Conservation (phyloP, 306 rosid genomes). For the Elaeagnus macrophylla region DNA sequence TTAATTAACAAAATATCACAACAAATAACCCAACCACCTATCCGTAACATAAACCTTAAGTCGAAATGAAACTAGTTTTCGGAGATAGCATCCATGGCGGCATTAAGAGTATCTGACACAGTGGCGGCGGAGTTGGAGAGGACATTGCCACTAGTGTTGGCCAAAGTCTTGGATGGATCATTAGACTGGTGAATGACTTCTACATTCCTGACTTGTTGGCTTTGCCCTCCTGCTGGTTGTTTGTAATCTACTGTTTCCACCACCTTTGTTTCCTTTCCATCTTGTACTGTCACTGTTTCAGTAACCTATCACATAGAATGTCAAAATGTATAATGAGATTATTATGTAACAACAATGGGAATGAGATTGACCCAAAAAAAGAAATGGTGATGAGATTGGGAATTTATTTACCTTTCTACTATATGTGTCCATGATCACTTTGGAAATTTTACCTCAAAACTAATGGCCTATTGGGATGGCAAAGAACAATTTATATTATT, state of each 20-base stretch:
- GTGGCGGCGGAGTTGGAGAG: slow-evolving; percentile 46
- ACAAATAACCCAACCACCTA: too few relatives aligned
- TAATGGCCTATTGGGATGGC: slow-evolving; percentile 1
- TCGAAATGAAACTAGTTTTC: slow-evolving; percentile 21
- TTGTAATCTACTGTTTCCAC: slow-evolving; percentile 40
- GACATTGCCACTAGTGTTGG: slow-evolving; percentile 38
- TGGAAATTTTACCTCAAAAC: not conserved
- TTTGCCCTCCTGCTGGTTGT: slow-evolving; percentile 41
- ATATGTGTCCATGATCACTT: slow-evolving; percentile 35
- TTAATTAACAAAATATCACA: too few relatives aligned
- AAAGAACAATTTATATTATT: slow-evolving; percentile 8
- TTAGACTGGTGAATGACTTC: slow-evolving; percentile 42
- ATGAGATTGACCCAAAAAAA: not conserved
- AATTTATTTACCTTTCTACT: slow-evolving; percentile 21
- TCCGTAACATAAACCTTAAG: too few relatives aligned
- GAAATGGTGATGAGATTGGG: not conserved
- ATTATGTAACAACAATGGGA: not conserved
- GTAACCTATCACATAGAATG: slow-evolving; percentile 15
- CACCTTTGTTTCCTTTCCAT: slow-evolving; percentile 34
- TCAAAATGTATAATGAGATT: not conserved
- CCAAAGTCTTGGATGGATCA: slow-evolving; percentile 15
- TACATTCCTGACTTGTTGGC: slow-evolving; percentile 31
- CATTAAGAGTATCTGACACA: slow-evolving; percentile 37
- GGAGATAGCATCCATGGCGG: slow-evolving; percentile 50
- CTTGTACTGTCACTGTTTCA: slow-evolving; percentile 15